Base-by-base conservation (phyloP, 192 early-diverging fungal species). In the Chytriomyces confervae region DNA sequence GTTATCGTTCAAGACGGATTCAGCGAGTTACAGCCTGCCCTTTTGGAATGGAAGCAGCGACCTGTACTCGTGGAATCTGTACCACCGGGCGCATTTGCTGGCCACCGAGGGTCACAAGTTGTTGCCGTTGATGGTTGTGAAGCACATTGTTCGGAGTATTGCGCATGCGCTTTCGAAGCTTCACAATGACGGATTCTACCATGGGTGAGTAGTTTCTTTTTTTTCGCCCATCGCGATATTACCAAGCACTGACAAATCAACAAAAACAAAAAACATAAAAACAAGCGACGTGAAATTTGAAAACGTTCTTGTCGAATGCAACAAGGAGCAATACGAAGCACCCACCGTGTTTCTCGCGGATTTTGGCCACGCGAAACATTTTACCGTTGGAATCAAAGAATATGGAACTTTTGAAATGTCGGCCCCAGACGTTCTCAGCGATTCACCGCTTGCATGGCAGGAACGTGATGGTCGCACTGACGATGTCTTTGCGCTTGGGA, bases 401-500 rank as follows among this genome's bases (percentile, higher is more conserved):
- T 79, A 79, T 50, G 77, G 69, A 27, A 79, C 77, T 44, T 48
- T 29, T 16, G 77, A 57, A 24, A 66, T 79, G 57, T 61, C 77
- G 1, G 23, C 61, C 0, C 68, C 77, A 6, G 77, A 79, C 5
- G 23, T 79, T 27, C 62, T 79, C 18, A 27, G 13, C 27, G 69
- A 79, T 61, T 47, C 61, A 20, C 76, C 76, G 8, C 49, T 61
- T 24, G 49, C 0, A 6, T 43, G 61, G 23, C 10, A 18, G 10
- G 20, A 66, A 18, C 16, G 46, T 0, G 66, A 67, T 57, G 76
- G 66, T 18, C 63, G 66, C 1, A 13, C 43, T 6, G 51, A 53
- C 1, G 77, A 79, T 49, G 69, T 79, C 7, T 79, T 72, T 53
- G 77, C 77, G n/a, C 47, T 72, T 7, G 77, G 77, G 18, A 62